A percentile compares a stretch with the other conserved stretches of the same genome.
These are phyloP conservation scores for Globisporangium polare DNA, from an alignment of 352 stramenopile genomes.

Conservation along the genomic window DNA sequence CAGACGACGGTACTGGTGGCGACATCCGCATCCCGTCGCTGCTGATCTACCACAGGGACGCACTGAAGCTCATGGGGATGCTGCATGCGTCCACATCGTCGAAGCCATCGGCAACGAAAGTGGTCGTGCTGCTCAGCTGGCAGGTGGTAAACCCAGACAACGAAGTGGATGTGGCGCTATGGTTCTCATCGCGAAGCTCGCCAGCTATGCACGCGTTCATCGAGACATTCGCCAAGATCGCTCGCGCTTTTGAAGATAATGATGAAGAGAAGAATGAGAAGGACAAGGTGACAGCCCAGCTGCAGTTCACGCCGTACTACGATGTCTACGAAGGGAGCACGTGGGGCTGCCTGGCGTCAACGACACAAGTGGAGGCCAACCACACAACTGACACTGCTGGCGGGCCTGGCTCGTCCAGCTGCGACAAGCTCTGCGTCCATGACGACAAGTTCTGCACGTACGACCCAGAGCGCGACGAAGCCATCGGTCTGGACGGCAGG, in stretches of 20 bases:
- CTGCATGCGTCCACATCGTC: neutral
- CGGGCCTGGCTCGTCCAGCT: conserved; percentile 3
- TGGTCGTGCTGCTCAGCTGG: conserved; percentile 15
- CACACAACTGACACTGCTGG: neutral
- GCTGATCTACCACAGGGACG: conserved; percentile 23
- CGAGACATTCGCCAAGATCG: conserved; percentile 15
- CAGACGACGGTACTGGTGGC: conserved; percentile 19
- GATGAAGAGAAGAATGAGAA: neutral
- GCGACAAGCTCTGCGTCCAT: conserved; percentile 22
- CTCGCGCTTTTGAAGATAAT: neutral
- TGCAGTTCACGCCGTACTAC: conserved; percentile 6
- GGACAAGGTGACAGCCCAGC: neutral
- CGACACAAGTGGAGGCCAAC: neutral
- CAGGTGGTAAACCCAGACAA: conserved; percentile 14
- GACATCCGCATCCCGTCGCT: conserved; percentile 28
- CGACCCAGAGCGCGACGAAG: conserved; percentile 28
- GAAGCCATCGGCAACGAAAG: conserved; percentile 2
- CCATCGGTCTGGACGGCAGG: conserved; percentile 22
- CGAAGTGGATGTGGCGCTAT: conserved; percentile 24
- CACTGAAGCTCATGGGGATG: conserved; percentile 15
- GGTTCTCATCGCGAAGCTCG: conserved; percentile 25
- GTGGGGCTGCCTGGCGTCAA: neutral
- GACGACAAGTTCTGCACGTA: conserved; percentile 26
- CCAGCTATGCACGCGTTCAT: conserved; percentile 19
- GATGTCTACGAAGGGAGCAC: conserved; percentile 4